Percentiles rank a stretch among this genome's conserved stretches.
Evolutionary conservation across 202 grass and related monocot genomes (phyloP).

Genomic region (Musa balbisiana): DNA sequence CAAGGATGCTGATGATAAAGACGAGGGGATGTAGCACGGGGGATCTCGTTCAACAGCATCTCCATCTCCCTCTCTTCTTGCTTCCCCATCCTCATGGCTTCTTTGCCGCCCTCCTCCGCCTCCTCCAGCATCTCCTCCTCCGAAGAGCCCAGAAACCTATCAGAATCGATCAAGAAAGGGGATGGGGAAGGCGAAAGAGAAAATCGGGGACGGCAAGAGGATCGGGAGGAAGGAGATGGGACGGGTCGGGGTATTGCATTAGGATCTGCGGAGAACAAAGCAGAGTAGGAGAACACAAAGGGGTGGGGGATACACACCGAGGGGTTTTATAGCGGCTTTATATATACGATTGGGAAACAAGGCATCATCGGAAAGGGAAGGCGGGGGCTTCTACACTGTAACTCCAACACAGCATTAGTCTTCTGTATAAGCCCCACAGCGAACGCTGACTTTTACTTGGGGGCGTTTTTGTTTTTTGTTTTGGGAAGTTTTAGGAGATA

Average conservation of each 20-base stretch:
- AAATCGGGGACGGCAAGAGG: too few relatives aligned
- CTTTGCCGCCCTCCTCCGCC: neutral
- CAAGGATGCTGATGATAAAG: neutral
- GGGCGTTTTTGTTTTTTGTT: too few relatives aligned
- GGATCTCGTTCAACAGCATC: slow-evolving; percentile 74
- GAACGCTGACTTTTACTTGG: too few relatives aligned
- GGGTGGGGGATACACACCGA: neutral
- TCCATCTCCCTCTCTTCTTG: slow-evolving; percentile 77
- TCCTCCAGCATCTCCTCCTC: neutral
- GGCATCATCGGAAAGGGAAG: neutral
- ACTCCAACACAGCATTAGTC: too few relatives aligned
- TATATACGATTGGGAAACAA: neutral
- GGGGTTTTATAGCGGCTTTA: neutral
- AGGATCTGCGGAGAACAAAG: neutral
- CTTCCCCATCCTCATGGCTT: slow-evolving; percentile 14
- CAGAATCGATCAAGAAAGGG: neutral
- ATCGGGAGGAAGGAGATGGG: slow-evolving; percentile 1
- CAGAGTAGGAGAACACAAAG: neutral
- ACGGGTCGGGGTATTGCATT: neutral
- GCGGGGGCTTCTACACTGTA: too few relatives aligned
- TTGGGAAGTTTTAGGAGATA: too few relatives aligned
- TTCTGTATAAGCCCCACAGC: too few relatives aligned
- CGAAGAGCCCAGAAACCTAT: too few relatives aligned
- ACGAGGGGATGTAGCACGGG: slow-evolving; percentile 10
- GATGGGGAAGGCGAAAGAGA: neutral